phyloP scores from a whole-genome alignment of 495 filamentous ascomycete genomes.

The Oidiodendron maius region DNA sequence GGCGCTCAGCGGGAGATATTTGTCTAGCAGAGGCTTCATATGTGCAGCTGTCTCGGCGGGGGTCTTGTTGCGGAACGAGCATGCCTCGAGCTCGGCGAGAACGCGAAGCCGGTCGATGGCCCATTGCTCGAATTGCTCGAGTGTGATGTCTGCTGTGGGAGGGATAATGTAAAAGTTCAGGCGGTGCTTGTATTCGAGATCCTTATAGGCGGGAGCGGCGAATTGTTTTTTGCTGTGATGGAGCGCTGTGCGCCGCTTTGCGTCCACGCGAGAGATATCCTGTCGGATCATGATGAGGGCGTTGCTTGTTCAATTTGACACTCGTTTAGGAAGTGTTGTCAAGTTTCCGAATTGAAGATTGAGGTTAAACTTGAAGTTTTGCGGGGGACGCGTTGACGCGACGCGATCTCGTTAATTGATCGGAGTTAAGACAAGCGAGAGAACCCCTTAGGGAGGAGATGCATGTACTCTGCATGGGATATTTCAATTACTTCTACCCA shows the following conservation, averaged over 20 bases:
- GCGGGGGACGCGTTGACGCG: background rate
- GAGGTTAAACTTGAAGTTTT: background rate
- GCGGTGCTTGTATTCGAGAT: conserved; percentile 72
- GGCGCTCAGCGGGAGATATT: conserved; percentile 76
- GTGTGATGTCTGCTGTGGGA: conserved; percentile 88
- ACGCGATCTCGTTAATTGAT: background rate
- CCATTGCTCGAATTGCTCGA: conserved; percentile 99
- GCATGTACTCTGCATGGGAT: too few relatives aligned
- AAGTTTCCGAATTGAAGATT: background rate
- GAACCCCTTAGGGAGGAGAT: too few relatives aligned
- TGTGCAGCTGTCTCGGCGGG: conserved; percentile 69
- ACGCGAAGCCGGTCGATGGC: conserved; percentile 92
- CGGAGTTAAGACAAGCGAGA: background rate
- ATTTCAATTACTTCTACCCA: too few relatives aligned
- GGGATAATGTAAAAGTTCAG: conserved; percentile 89
- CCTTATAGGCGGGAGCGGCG: conserved; percentile 61
- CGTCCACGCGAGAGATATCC: conserved; percentile 67
- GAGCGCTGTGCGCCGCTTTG: conserved; percentile 68
- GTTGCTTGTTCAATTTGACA: background rate
- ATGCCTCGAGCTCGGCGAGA: conserved; percentile 91
- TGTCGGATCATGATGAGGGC: conserved; percentile 60
- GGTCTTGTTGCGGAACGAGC: conserved; percentile 86
- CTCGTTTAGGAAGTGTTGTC: background rate
- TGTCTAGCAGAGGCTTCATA: conserved; percentile 74
- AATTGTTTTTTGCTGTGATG: conserved; percentile 86